Base-by-base conservation (phyloP, 2,329 filamentous ascomycete genomes). In the Thelonectria rubi region DNA sequence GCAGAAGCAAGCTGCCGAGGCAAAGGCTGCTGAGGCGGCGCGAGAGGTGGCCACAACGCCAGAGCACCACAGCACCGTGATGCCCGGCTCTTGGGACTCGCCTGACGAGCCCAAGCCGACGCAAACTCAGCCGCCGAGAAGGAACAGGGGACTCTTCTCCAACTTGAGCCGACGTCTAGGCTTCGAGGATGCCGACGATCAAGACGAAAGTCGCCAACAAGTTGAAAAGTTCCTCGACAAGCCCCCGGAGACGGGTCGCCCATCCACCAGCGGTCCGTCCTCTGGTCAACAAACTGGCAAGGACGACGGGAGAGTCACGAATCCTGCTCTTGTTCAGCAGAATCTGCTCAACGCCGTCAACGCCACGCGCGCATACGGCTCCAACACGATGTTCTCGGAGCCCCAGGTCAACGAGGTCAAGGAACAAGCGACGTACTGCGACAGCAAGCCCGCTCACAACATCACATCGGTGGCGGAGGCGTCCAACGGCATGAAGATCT, bases 361-460 rank as follows among this genome's bases (percentile, higher is more conserved):
- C 67, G 87, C 92, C 8, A 92, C 91, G 20, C 87, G 93, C 39
- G 83, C 93, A 1, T 89, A 94, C 75, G 90, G 91, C 65, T 92
- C 91, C 1, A 84, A 87, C 15, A 80, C 82, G 11, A 78, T 97
- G n/a, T 94, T 92, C 77, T 88, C 86, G 3, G 86, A 87, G 20
- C 92, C 92, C 0, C 80, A 86, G 55, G 89, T 91, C 37, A 89
- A 87, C 63, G 80, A 89, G 52, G 88, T 97, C 67, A 91, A 91
- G 72, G 93, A 97, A 75, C 91, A 92, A 68, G 86, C 89, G 40
- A 91, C 91, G 0, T 97, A 97, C 78, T 97, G 94, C 75, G 94
- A 97, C 78, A 85, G 87, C 67, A 89, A 82, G 21, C 87, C 91
- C 2, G 88, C 87, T 1, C 87, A 93, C 59, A 88, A 97, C 75